A percentile compares a stretch with the other conserved stretches of the same genome.
These are phyloP conservation scores for Eucalyptus urophylla DNA, from an alignment of 345 rosid genomes.

Conservation along the genomic window DNA sequence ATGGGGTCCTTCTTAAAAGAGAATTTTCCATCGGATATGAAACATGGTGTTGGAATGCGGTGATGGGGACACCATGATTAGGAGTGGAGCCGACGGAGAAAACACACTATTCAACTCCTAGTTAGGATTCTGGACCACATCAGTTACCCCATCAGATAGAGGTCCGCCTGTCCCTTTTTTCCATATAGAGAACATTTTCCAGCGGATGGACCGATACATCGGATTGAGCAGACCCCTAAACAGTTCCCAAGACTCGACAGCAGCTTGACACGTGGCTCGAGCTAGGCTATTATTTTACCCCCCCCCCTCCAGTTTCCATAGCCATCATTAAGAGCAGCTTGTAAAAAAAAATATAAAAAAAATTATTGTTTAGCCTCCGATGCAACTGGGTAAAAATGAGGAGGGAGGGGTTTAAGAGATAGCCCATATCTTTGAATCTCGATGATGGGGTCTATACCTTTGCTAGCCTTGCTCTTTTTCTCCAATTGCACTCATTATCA, in stretches of 20 bases:
- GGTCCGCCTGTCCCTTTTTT: background rate
- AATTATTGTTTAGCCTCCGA: background rate
- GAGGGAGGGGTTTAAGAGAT: background rate
- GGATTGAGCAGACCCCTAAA: background rate
- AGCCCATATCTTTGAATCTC: background rate
- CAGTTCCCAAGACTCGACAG: background rate
- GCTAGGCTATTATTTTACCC: background rate
- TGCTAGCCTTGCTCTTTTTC: background rate
- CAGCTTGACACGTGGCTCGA: background rate
- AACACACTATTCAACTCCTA: background rate
- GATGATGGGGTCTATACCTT: background rate
- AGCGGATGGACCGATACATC: constrained; percentile 1
- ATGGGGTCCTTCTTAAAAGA: background rate
- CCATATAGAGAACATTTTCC: background rate
- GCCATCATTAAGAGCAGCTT: background rate
- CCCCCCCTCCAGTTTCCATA: background rate
- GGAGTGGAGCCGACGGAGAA: background rate
- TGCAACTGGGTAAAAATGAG: background rate
- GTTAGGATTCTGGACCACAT: constrained; percentile 13
- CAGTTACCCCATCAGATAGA: background rate
- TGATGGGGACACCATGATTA: constrained; percentile 32
- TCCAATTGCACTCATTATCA: background rate
- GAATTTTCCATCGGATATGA: background rate
- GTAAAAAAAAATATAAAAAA: background rate
- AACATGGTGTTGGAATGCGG: constrained; percentile 19